Evolutionary conservation across 192 early-diverging fungal genomes (phyloP), one percentile per base, ranked within the genome.

Genomic region (Podila clonocystis): DNA sequence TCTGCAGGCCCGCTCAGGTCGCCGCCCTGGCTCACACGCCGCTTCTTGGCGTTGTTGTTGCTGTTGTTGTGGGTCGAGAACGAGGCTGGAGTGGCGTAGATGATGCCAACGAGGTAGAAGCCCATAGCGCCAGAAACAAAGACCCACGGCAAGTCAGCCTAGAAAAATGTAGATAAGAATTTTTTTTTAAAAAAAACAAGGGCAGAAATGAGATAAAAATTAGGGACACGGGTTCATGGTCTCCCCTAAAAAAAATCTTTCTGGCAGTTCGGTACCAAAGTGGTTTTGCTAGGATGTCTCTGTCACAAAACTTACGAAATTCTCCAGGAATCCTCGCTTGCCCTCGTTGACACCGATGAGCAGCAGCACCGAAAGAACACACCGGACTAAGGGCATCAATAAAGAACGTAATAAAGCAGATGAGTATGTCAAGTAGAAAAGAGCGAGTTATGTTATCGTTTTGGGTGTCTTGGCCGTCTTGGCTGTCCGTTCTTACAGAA

Each of bases 61-160:
- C 1, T 33, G 63, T 66, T 57, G 17, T 65, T 29, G 33, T 49
- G 45, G 11, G 33, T 72, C 11, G 76, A 79, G 41, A 79, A 79
- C 3, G 76, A 72, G n/a, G 76, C 70, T 30, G 76, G 76, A 1
- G 76, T 79, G 9, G 76, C 76, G 12, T 79, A 79, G 60, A 79
- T 79, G 70, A 79, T 79, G 2, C 76, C 76, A n/a, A 79, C 76
- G 0, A 79, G 76, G 58, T 79, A 79, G 50, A 79, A 79, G 20
- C 76, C 76, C 76, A 79, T 72, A 9, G 76, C 76, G 0, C 76
- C 76, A 57, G 76, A 67, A 22, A 79, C 76, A 26, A 79, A 79
- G 0, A 72, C 76, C 76, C 76, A 79, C 8, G 76, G 76, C 8
- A 79, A 26, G 50, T 79, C 70, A 0, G 76, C 76, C 76, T 79